phyloP scores from a whole-genome alignment of 163 green algal species.

The Volvox carteri region DNA sequence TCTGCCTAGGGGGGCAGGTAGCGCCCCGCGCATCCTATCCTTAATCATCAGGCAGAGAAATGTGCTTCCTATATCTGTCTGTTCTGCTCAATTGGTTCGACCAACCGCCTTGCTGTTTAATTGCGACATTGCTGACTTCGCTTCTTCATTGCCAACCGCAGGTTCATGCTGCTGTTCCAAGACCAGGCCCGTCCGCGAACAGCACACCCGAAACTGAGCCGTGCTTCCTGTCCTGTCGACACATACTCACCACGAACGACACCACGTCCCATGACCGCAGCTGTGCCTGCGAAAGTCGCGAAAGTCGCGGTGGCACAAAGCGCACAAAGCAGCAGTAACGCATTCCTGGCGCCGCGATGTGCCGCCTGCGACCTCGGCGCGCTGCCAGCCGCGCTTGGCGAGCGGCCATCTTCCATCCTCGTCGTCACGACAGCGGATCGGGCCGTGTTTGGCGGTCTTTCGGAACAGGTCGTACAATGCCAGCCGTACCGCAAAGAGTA shows the following conservation, averaged over 20 bases:
- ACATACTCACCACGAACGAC: no score
- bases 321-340: background rate
- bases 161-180: background rate
- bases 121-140: no score
- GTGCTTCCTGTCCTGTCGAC: no score
- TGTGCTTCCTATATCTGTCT: no score
- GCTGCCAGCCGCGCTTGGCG: background rate
- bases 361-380: background rate
- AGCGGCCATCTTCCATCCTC: background rate
- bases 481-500: constrained; percentile 39
- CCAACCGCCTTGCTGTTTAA: no score
- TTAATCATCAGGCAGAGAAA: no score
- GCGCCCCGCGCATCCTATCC: no score
- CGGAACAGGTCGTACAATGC: constrained; percentile 7
- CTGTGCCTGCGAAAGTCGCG: background rate
- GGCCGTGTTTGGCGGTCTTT: background rate
- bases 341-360: background rate
- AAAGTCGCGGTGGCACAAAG: background rate
- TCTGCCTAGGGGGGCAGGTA: no score
- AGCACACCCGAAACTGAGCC: background rate
- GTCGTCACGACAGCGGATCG: background rate
- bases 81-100: no score
- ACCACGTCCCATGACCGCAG: background rate
- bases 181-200: background rate
- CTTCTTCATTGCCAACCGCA: no score